Evolutionary conservation across 1,139 yeast species (phyloP).

Genomic region (Hansenula sp.): DNA sequence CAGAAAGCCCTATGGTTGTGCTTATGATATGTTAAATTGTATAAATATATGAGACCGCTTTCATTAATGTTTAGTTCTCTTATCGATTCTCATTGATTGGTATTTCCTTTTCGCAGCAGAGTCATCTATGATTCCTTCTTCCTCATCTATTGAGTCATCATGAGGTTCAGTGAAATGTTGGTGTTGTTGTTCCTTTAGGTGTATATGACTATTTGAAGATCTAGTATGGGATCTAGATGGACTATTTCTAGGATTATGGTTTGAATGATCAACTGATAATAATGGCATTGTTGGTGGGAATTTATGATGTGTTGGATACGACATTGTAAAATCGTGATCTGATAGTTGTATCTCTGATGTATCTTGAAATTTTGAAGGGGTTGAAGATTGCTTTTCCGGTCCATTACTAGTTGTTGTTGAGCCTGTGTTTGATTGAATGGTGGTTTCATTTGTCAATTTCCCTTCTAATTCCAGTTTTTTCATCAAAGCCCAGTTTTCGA

Average conservation of each 20-base stretch:
- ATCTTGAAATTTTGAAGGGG: constrained; percentile 1
- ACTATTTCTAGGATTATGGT: constrained; percentile 1
- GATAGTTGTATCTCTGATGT: constrained; percentile 24
- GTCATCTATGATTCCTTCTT: constrained; percentile 4
- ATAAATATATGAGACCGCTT: no score
- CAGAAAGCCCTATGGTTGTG: no score
- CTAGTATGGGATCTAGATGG: not conserved
- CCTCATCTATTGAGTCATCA: not conserved
- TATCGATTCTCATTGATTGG: constrained; percentile 2
- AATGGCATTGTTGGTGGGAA: constrained; percentile 47
- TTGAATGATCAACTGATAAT: constrained; percentile 34
- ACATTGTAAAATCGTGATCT: constrained; percentile 38
- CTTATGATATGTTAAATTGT: no score
- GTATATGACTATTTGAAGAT: not conserved
- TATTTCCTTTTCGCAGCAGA: constrained; percentile 1
- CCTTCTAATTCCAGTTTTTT: constrained; percentile 43
- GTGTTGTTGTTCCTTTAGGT: not conserved
- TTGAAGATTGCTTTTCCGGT: not conserved
- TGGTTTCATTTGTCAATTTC: constrained; percentile 7
- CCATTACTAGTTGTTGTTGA: not conserved
- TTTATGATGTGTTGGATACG: constrained; percentile 31
- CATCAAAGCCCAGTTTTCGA: constrained; percentile 50
- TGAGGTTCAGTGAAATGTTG: not conserved
- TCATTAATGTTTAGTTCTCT: constrained; percentile 1
- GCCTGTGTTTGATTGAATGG: not conserved